Conservation (phyloP, 768 basidiomycete species). For the Amanita rubescens region DNA sequence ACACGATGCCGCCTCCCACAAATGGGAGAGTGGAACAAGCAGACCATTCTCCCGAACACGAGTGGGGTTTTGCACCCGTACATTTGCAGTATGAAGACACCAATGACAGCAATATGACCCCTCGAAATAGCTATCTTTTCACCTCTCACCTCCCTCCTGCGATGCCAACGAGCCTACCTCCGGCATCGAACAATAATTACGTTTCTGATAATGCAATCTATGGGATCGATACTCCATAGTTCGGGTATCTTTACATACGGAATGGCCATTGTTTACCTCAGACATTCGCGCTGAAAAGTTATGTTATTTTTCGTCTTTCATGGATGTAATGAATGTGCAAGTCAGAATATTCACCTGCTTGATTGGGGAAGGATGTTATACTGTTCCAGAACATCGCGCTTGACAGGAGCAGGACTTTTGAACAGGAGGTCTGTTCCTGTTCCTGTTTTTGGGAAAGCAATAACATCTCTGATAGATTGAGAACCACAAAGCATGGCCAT, state of each 20-base stretch:
- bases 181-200: background rate
- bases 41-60: conserved; percentile 15
- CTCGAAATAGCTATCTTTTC: background rate
- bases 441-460: conserved; percentile 92
- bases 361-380: conserved; percentile 44
- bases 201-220: background rate
- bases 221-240: background rate
- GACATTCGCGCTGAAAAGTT: background rate
- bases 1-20: conserved; percentile 2
- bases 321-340: background rate
- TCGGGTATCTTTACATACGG: background rate
- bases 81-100: conserved; percentile 25
- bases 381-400: conserved; percentile 44
- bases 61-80: conserved; percentile 36
- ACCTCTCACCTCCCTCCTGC: background rate
- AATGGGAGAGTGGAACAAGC: background rate
- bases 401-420: conserved; percentile 70
- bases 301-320: conserved; percentile 1
- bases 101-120: background rate
- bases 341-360: background rate
- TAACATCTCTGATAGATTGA: conserved; percentile 87
- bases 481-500: conserved; percentile 87
- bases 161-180: background rate
- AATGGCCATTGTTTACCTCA: background rate
- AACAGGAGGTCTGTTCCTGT: conserved; percentile 82